Conservation (phyloP, 192 early-diverging fungal genomes). For the Jimgerdemannia flammicorona region DNA sequence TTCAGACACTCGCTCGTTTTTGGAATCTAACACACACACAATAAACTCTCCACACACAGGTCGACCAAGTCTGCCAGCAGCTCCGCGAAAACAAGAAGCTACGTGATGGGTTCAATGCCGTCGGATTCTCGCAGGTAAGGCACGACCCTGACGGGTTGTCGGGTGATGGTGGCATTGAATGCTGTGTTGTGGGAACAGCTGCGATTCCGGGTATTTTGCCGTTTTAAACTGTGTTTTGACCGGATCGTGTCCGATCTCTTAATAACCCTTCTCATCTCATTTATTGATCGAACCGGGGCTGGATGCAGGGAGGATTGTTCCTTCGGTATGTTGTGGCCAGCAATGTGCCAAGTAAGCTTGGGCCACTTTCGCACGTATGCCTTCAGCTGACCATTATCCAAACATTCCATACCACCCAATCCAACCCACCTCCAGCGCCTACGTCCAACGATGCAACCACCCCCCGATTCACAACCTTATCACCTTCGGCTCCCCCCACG, state of each 20-base stretch:
- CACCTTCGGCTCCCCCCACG: conserved; percentile 86
- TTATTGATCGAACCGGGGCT: too few relatives aligned
- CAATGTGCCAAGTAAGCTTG: too few relatives aligned
- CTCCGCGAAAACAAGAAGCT: conserved; percentile 60
- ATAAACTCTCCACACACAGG: conserved; percentile 22
- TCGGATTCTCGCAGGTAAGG: conserved; percentile 86
- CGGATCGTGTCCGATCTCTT: too few relatives aligned
- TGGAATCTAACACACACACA: not conserved
- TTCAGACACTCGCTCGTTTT: not conserved
- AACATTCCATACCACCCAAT: too few relatives aligned
- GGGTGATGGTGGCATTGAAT: too few relatives aligned
- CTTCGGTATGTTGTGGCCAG: conserved; percentile 27
- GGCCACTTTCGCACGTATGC: too few relatives aligned
- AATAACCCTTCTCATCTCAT: too few relatives aligned
- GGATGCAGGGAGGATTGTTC: conserved; percentile 33
- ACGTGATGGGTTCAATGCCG: conserved; percentile 75
- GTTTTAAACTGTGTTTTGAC: too few relatives aligned
- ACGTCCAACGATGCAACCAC: conserved; percentile 78
- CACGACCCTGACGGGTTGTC: not conserved
- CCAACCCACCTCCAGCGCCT: conserved; percentile 49
- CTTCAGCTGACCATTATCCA: not conserved
- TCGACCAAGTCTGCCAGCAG: conserved; percentile 72
- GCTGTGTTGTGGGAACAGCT: too few relatives aligned
- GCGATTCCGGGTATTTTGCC: too few relatives aligned
- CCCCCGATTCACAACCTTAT: conserved; percentile 74